phyloP scores from a whole-genome alignment of 306 rosid species.

The Cucumis hystrix region DNA sequence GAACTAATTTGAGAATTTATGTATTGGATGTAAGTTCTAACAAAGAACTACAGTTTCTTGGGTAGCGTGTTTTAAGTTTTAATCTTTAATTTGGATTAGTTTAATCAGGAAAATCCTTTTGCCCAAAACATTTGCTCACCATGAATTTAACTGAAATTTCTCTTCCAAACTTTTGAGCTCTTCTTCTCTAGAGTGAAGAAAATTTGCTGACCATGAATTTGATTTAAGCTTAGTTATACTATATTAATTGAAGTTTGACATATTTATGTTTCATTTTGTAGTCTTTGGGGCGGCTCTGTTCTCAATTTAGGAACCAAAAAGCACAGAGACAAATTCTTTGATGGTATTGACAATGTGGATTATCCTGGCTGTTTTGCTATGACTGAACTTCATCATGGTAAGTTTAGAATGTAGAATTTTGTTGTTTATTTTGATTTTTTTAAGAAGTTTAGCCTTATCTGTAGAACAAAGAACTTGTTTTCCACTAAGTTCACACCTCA shows the following conservation, averaged over 20 bases:
- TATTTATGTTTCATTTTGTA: slow-evolving; percentile 12
- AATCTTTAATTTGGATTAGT: too few species aligned
- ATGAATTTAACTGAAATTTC: not conserved
- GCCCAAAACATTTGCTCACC: not conserved
- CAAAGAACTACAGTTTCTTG: too few species aligned
- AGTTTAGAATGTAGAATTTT: not conserved
- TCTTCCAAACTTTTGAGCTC: not conserved
- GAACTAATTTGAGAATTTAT: too few species aligned
- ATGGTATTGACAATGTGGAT: slow-evolving; percentile 77
- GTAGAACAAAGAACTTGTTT: not conserved
- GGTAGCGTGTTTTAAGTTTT: too few species aligned
- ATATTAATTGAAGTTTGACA: not conserved
- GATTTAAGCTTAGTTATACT: not conserved
- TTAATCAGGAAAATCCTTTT: too few species aligned
- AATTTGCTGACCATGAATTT: not conserved
- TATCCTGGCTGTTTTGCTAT: slow-evolving; percentile 91
- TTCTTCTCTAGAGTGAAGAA: not conserved
- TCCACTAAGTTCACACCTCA: not conserved
- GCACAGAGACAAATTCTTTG: slow-evolving; percentile 75
- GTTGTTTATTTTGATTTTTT: not conserved
- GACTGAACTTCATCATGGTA: slow-evolving; percentile 97
- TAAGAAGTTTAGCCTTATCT: not conserved
- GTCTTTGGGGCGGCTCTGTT: slow-evolving; percentile 97
- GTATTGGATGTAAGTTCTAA: too few species aligned
- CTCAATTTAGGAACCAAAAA: slow-evolving; percentile 85